Evolutionary conservation across 106 monocot species (phyloP).

Genomic region (Allium fistulosum): DNA sequence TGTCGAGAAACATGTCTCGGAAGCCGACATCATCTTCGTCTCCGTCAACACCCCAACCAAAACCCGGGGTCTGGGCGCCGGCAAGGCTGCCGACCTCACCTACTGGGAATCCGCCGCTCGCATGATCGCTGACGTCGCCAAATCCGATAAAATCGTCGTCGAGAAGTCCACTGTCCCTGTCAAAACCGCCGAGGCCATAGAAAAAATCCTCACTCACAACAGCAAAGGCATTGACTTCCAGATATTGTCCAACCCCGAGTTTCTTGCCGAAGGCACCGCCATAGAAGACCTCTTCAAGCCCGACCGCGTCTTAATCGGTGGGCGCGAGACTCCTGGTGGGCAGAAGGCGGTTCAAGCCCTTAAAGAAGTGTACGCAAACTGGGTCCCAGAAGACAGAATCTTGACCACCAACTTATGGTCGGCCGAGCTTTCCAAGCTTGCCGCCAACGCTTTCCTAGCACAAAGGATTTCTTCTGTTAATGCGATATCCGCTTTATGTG

Average conservation of each 20-base stretch:
- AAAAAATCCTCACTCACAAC: slow-evolving; percentile 24
- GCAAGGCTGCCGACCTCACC: slow-evolving; percentile 24
- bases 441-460: slow-evolving; percentile 46
- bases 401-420: slow-evolving; percentile 47
- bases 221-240: slow-evolving; percentile 26
- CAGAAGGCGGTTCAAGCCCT: slow-evolving; percentile 27
- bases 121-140: slow-evolving; percentile 24
- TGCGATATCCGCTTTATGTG: slow-evolving; percentile 36
- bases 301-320: slow-evolving; percentile 41
- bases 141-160: slow-evolving; percentile 23
- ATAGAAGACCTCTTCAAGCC: slow-evolving; percentile 37
- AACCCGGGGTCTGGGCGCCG: slow-evolving; percentile 20
- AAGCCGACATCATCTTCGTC: slow-evolving; percentile 25
- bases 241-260: slow-evolving; percentile 25
- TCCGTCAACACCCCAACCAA: slow-evolving; percentile 24
- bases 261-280: slow-evolving; percentile 20
- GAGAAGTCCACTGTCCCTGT: slow-evolving; percentile 27
- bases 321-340: slow-evolving; percentile 34
- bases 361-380: slow-evolving; percentile 33
- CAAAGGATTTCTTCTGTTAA: slow-evolving; percentile 51
- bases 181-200: slow-evolving; percentile 22
- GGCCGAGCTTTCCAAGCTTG: slow-evolving; percentile 51
- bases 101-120: slow-evolving; percentile 24
- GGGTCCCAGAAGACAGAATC: slow-evolving; percentile 39
- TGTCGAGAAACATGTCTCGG: slow-evolving; percentile 15